Percentiles rank a stretch among this genome's conserved stretches.
Conservation (phyloP, 2,329 filamentous ascomycete species). For the Aspergillus pseudoviridinutans region DNA sequence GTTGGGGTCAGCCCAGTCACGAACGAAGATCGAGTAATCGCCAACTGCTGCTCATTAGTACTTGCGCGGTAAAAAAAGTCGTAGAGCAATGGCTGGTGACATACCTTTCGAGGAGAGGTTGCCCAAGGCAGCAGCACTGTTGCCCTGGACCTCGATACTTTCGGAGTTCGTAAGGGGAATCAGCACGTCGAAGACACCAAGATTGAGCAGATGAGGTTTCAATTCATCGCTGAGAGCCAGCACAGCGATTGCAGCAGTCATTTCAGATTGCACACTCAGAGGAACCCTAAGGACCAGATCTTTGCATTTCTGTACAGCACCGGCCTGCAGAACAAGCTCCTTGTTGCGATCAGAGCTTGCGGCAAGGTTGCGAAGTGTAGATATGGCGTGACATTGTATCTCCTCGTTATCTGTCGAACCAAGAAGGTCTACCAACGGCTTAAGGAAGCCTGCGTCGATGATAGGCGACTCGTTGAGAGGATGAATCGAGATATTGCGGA, state of each 20-base stretch:
- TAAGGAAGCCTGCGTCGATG: slow-evolving; percentile 94
- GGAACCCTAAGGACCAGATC: slow-evolving; percentile 91
- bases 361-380: slow-evolving; percentile 88
- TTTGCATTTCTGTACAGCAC: slow-evolving; percentile 97
- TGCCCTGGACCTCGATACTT: slow-evolving; percentile 97
- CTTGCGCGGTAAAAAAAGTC: background rate
- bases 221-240: slow-evolving; percentile 92
- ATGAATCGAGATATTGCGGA: slow-evolving; percentile 98
- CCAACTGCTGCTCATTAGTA: slow-evolving; percentile 61
- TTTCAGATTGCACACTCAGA: slow-evolving; percentile 93
- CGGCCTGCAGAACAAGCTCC: slow-evolving; percentile 91
- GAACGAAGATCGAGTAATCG: slow-evolving; percentile 93
- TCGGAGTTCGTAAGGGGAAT: slow-evolving; percentile 93
- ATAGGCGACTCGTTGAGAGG: slow-evolving; percentile 97
- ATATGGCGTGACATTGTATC: slow-evolving; percentile 98
- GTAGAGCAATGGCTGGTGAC: slow-evolving; percentile 13
- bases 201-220: slow-evolving; percentile 81
- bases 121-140: slow-evolving; percentile 91
- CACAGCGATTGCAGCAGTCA: slow-evolving; percentile 98
- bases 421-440: slow-evolving; percentile 86
- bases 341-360: slow-evolving; percentile 98
- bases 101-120: slow-evolving; percentile 96
- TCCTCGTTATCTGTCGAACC: slow-evolving; percentile 97
- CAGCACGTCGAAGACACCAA: slow-evolving; percentile 93
- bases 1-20: slow-evolving; percentile 87